These are phyloP conservation scores for Coemansia sp. DNA, from an alignment of 192 early-diverging fungal genomes.

Conservation along the genomic window DNA sequence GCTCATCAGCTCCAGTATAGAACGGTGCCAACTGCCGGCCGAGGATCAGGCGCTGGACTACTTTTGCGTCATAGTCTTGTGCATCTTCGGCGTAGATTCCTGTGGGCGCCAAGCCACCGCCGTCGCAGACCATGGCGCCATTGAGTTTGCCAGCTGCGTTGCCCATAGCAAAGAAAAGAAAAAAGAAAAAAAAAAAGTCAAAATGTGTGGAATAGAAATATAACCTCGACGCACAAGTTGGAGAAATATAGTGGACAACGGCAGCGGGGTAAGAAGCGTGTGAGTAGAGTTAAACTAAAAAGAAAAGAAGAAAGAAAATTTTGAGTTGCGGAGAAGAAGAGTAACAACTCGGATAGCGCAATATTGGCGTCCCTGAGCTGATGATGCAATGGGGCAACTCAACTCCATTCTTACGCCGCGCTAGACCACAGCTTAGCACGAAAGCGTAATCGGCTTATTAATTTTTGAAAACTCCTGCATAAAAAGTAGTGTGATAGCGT, in stretches of 20 bases:
- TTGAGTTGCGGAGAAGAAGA: too few relatives aligned
- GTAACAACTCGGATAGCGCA: too few relatives aligned
- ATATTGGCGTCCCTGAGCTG: too few relatives aligned
- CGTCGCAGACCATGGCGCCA: slow-evolving; percentile 58
- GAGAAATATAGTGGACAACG: neutral
- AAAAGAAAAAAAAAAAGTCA: neutral
- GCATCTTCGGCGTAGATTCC: slow-evolving; percentile 66
- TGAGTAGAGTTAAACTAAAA: neutral
- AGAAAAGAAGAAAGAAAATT: neutral
- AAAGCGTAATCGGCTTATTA: too few relatives aligned
- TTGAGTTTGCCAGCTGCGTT: slow-evolving; percentile 51
- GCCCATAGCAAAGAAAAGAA: slow-evolving; percentile 47
- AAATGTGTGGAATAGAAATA: too few relatives aligned
- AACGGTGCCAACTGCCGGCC: slow-evolving; percentile 81
- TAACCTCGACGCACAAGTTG: too few relatives aligned
- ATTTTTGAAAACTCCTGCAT: too few relatives aligned
- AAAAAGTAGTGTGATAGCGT: too few relatives aligned
- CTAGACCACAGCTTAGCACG: too few relatives aligned
- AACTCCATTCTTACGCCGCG: too few relatives aligned
- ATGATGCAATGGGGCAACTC: too few relatives aligned
- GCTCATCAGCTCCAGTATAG: slow-evolving; percentile 77
- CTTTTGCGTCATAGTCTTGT: slow-evolving; percentile 77
- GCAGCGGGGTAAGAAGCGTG: slow-evolving; percentile 9
- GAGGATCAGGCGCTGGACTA: slow-evolving; percentile 73
- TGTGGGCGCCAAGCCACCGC: slow-evolving; percentile 65